Base-by-base conservation (phyloP, 2,329 filamentous ascomycete species). In the Colletotrichum gloeosporioides region DNA sequence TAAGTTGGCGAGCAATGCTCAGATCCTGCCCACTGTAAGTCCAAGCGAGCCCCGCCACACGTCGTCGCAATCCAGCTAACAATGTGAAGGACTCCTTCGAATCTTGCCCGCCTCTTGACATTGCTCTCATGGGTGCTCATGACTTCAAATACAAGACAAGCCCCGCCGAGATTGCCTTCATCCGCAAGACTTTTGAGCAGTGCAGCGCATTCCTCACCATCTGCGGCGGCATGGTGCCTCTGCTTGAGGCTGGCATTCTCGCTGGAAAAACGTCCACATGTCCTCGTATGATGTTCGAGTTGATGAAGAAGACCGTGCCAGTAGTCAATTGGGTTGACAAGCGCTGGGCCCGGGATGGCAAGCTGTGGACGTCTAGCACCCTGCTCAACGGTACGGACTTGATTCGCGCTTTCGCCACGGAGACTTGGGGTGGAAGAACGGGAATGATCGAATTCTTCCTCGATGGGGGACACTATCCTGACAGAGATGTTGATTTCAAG, bases 61-160 rank as follows among this genome's bases (percentile, higher is more conserved):
- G n/a, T 8, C 32, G 12, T 34, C 16, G 6, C 6, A 29, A 10
- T 15, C 22, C 8, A 16, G 6, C 3, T 15, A 59, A 6, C 27
- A 18, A 2, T 27, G 8, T 27, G 16, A 27, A 87, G 85, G 81
- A 87, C 76, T 83, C 83, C 0, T 87, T 87, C 32, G 81, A 81
- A 5, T 81, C 81, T 2, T 87, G 85, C 61, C 86, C 86, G 0
- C 77, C 81, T 1, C 80, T 88, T 8, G 86, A 88, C 74, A 83
- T 87, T 65, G 83, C 84, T 22, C 81, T 88, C 59, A 84, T 87
- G 71, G 86, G 86, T 1, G 86, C 86, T 8, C 79, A 83, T 39
- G 49, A 80, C 15, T 6, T 76, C 2, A 64, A 53, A 4, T 84
- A 87, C 69, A 73, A 77, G 6, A 78, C 80, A 4, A 85, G 65